Percentiles rank a stretch among this genome's conserved stretches.
phyloP scores from a whole-genome alignment of 2,329 filamentous ascomycete genomes.

The Clarireedia paspali region DNA sequence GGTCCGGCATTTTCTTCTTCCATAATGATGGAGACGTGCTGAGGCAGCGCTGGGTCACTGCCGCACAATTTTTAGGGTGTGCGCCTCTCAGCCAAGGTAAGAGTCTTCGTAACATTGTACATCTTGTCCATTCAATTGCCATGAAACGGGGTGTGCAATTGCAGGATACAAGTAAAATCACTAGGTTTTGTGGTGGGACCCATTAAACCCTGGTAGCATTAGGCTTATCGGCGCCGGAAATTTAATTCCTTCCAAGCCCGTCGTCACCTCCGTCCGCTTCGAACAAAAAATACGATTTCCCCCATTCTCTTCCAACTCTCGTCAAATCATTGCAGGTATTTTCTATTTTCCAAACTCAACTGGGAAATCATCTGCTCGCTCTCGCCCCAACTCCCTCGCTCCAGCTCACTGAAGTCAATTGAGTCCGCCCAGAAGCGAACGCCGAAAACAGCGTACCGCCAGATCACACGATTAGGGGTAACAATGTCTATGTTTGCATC shows the following conservation, averaged over 20 bases:
- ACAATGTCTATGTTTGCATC: conserved; percentile 32
- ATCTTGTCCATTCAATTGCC: conserved; percentile 15
- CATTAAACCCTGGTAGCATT: not conserved
- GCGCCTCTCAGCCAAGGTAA: conserved; percentile 11
- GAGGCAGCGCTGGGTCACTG: conserved; percentile 10
- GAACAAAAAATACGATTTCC: not conserved
- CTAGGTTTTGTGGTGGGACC: not conserved
- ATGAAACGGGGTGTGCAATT: not conserved
- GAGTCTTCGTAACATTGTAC: conserved; percentile 22
- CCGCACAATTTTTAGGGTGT: conserved; percentile 11
- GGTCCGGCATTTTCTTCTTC: conserved; percentile 62
- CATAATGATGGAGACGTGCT: conserved; percentile 16
- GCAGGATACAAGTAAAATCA: not conserved
- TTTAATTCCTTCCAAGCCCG: not conserved
- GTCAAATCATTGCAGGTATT: not conserved
- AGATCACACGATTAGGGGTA: not conserved
- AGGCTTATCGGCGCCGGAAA: not conserved
- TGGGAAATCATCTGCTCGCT: not conserved
- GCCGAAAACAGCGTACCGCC: not conserved
- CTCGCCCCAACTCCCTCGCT: not conserved
- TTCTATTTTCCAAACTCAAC: not conserved
- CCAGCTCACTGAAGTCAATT: not conserved
- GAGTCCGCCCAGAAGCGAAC: not conserved
- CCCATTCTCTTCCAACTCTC: not conserved
- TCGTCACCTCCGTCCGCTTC: not conserved